A percentile compares a stretch with the other conserved stretches of the same genome.
Evolutionary conservation across 495 filamentous ascomycete genomes (phyloP).

Genomic region (Tuber aestivum): DNA sequence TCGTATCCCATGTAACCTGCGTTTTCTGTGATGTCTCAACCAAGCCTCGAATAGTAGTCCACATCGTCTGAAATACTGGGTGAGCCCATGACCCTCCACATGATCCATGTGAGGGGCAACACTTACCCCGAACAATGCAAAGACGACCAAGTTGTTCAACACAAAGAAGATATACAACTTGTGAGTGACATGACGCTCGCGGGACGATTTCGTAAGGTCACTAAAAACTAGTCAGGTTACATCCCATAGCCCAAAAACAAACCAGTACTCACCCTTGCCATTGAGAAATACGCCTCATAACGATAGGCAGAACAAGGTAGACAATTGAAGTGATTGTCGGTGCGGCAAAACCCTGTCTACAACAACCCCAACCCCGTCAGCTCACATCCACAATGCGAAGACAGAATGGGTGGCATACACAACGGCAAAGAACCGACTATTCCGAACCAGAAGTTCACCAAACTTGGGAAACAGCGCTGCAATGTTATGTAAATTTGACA

Average conservation of each 20-base stretch:
- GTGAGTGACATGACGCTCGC: constrained; percentile 85
- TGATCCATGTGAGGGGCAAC: background rate
- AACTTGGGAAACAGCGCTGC: constrained; percentile 49
- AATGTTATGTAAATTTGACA: constrained; percentile 61
- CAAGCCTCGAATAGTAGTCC: constrained; percentile 26
- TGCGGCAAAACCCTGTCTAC: constrained; percentile 77
- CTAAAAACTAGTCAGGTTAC: constrained; percentile 66
- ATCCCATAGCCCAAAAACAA: background rate
- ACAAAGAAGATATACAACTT: constrained; percentile 96
- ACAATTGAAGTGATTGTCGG: constrained; percentile 83
- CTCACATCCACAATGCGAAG: background rate
- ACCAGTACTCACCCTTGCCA: constrained; percentile 38
- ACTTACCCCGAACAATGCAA: constrained; percentile 69
- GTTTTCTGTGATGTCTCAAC: constrained; percentile 17
- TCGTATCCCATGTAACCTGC: constrained; percentile 40
- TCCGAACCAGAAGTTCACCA: constrained; percentile 53
- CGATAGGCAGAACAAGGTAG: constrained; percentile 80
- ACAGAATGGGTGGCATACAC: constrained; percentile 46
- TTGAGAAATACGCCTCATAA: constrained; percentile 63
- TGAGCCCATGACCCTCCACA: constrained; percentile 6
- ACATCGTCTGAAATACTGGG: constrained; percentile 22
- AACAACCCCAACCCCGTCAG: constrained; percentile 3
- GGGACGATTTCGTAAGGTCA: constrained; percentile 81
- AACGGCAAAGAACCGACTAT: constrained; percentile 68
- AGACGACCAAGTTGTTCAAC: constrained; percentile 93